Conservation (phyloP, 305 asterid genomes). For the Fraxinus paxiana region DNA sequence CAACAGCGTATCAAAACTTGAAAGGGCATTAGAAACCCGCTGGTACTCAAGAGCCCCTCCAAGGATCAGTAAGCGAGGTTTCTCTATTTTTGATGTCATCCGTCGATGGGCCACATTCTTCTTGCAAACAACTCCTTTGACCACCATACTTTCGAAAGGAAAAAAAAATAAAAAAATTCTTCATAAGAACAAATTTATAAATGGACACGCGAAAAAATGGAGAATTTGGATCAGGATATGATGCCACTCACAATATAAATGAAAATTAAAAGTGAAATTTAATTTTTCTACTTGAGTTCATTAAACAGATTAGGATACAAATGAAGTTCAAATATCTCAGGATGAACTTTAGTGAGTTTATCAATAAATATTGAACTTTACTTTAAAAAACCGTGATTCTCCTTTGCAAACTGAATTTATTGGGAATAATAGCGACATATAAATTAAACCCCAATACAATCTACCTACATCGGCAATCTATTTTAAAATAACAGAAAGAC, state of each 20-base stretch:
- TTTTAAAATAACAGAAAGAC: conserved; percentile 2
- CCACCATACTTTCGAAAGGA: conserved; percentile 55
- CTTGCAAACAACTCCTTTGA: conserved; percentile 91
- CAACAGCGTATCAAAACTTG: conserved; percentile 90
- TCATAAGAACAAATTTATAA: conserved; percentile 24
- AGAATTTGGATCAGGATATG: conserved; percentile 1
- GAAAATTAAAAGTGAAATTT: background rate
- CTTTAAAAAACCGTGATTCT: background rate
- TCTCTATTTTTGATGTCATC: conserved; percentile 86
- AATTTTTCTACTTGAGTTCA: background rate
- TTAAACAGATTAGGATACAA: background rate
- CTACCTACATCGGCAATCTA: conserved; percentile 7
- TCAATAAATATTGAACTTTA: background rate
- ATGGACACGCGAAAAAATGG: conserved; percentile 6
- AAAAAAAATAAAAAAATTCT: background rate
- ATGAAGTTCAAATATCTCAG: conserved; percentile 4
- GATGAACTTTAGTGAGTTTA: background rate
- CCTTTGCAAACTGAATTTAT: background rate
- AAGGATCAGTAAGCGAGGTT: conserved; percentile 78
- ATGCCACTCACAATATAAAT: background rate
- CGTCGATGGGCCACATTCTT: conserved; percentile 93
- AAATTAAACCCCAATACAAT: conserved; percentile 3
- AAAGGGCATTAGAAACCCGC: conserved; percentile 82
- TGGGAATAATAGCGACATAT: background rate
- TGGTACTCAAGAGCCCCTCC: conserved; percentile 98